Conservation (phyloP, 495 filamentous ascomycete species). For the Ramalina intermedia region DNA sequence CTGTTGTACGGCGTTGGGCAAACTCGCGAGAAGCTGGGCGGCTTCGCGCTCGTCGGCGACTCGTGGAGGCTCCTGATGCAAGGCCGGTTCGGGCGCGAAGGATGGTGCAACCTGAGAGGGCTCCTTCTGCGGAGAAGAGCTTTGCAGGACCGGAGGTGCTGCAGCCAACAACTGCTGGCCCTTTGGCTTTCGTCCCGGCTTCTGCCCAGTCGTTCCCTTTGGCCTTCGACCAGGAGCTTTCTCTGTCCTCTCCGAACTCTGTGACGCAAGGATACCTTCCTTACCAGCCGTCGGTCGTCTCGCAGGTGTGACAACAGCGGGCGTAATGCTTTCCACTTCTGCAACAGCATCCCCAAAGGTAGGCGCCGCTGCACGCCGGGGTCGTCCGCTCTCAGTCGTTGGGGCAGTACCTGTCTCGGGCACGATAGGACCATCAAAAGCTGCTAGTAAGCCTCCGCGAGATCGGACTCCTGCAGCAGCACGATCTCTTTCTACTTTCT, state of each 20-base stretch:
- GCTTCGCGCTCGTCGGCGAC: conserved; percentile 13
- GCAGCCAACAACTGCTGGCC: conserved; percentile 15
- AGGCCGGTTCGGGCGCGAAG: conserved; percentile 8
- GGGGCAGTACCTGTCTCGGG: conserved; percentile 36
- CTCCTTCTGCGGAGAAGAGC: conserved; percentile 13
- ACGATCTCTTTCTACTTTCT: conserved; percentile 34
- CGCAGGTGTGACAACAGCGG: conserved; percentile 12
- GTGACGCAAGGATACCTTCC: conserved; percentile 31
- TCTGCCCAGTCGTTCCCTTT: conserved; percentile 25
- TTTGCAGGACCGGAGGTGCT: conserved; percentile 13
- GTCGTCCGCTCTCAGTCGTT: conserved; percentile 50
- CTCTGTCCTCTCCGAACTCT: conserved; percentile 42
- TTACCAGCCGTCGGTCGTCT: conserved; percentile 33
- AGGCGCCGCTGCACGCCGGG: conserved; percentile 54
- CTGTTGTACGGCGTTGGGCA: conserved; percentile 4
- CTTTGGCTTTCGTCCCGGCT: conserved; percentile 22
- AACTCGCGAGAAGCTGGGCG: conserved; percentile 12
- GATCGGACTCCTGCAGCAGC: conserved; percentile 37
- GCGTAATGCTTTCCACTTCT: conserved; percentile 39
- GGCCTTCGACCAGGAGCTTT: conserved; percentile 37
- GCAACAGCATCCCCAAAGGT: conserved; percentile 46
- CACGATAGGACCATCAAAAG: conserved; percentile 42
- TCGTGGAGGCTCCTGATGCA: conserved; percentile 7
- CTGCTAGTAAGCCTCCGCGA: conserved; percentile 60
- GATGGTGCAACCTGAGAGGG: conserved; percentile 2